Conservation (phyloP, 2,329 filamentous ascomycete species). For the Bisporella sp. region DNA sequence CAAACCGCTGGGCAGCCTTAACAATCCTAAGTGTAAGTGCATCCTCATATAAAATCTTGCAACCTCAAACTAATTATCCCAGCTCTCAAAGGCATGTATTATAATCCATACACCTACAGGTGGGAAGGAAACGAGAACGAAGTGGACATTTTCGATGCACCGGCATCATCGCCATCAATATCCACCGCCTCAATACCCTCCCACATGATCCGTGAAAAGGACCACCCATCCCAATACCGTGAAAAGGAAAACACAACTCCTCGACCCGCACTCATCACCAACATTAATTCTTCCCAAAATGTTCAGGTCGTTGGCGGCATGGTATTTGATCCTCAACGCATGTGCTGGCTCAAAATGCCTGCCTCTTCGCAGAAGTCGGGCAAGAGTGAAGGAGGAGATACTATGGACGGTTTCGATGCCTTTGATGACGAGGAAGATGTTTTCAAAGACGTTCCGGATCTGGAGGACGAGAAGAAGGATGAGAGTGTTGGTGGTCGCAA, state of each 20-base stretch:
- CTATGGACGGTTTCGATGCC: conserved; percentile 59
- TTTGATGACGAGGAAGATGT: conserved; percentile 86
- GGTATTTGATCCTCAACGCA: conserved; percentile 94
- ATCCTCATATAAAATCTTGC: neutral
- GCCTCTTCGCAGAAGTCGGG: conserved; percentile 28
- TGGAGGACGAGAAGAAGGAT: conserved; percentile 54
- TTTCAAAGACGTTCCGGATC: conserved; percentile 89
- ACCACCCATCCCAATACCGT: conserved; percentile 37
- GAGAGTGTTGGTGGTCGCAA: conserved; percentile 44
- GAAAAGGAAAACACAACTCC: conserved; percentile 55
- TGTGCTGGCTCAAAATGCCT: conserved; percentile 91
- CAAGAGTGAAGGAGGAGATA: conserved; percentile 45
- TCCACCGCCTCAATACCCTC: conserved; percentile 38
- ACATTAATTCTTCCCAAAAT: conserved; percentile 76
- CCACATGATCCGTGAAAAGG: conserved; percentile 43
- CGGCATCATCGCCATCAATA: conserved; percentile 43
- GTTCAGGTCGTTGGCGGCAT: conserved; percentile 95
- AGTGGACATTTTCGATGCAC: conserved; percentile 68
- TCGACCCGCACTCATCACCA: conserved; percentile 78
- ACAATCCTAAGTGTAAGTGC: conserved; percentile 71
- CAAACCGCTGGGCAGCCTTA: conserved; percentile 69
- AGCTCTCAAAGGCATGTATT: conserved; percentile 94
- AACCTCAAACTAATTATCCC: conserved; percentile 25
- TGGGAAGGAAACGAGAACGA: conserved; percentile 98
- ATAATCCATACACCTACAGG: conserved; percentile 76